Base-by-base conservation (phyloP, 495 filamentous ascomycete species). In the Aspergillus funiculosus region DNA sequence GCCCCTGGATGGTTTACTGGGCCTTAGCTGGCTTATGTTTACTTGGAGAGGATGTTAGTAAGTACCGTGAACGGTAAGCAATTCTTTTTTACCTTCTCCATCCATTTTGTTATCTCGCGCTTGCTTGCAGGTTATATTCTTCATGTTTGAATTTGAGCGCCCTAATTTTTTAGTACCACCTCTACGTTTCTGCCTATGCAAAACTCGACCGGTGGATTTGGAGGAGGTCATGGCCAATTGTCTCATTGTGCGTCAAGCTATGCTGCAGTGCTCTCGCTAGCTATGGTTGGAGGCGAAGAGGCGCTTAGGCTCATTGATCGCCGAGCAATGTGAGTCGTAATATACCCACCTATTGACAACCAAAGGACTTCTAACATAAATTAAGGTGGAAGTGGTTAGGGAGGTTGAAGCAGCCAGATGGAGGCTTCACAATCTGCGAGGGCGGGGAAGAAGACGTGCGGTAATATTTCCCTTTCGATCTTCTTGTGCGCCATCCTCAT, bases 1-100 rank as follows among this genome's bases (percentile, higher is more conserved):
- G 92, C 35, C 88, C 92, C 1, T 98, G 92, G 92, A 75, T 95
- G 54, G 66, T 92, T 50, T 97, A 97, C 66, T 98, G 92, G 92
- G 82, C 77, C 30, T 66, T 97, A 22, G 76, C 78, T 7, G 87
- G 77, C 0, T 71, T 97, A 18, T 67, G 73, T 27, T 63, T 87
- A 15, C 71, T 97, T 27, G 88, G 87, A 15, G 78, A 85, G 52
- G 87, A 95, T 59, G 70, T 91, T 13, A 77, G 73, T 24, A 55
- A 63, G 46, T 90, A 88, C 56, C 76, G 81, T 28, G 69, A 85
- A 43, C 72, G 76, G 76, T 80, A 66, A 57, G 74, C 60, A 24
- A 25, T 30, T 46, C 22, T 36, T 11, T 48, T 14, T 45, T 54
- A 26, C 19, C 2, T 19, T 17, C 18, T 28, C 5, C 21, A 43